Conservation (phyloP, 441 rosid genomes). For the Euphorbia schlechtendalii region DNA sequence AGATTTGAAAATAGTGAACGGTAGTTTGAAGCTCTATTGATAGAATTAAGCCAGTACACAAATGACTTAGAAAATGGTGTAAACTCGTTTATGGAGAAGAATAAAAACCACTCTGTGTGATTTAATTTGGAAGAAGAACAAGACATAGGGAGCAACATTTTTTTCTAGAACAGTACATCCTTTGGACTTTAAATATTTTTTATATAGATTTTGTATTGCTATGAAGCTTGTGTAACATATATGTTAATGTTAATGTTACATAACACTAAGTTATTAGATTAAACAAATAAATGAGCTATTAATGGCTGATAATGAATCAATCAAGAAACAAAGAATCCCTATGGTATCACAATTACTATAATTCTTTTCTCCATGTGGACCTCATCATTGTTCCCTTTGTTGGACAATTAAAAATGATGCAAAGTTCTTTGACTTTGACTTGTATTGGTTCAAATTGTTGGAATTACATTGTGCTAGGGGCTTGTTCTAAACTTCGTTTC, state of each 20-base stretch:
- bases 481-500: neutral
- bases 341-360: neutral
- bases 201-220: neutral
- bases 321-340: neutral
- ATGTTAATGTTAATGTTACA: no score
- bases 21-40: neutral
- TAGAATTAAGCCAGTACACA: neutral
- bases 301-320: neutral
- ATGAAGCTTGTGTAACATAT: neutral
- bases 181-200: neutral
- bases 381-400: constrained; percentile 3
- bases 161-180: neutral
- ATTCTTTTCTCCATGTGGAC: neutral
- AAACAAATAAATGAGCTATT: constrained; percentile 6
- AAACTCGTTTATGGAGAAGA: no score
- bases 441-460: neutral
- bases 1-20: neutral
- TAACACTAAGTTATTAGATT: neutral
- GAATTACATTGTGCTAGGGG: neutral
- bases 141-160: neutral
- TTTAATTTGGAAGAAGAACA: neutral
- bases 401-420: neutral
- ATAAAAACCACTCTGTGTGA: neutral
- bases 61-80: neutral
- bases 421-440: neutral